Evolutionary conservation across 1,284 basidiomycete species (phyloP).

Genomic region (Stygiomarasmius scandens): DNA sequence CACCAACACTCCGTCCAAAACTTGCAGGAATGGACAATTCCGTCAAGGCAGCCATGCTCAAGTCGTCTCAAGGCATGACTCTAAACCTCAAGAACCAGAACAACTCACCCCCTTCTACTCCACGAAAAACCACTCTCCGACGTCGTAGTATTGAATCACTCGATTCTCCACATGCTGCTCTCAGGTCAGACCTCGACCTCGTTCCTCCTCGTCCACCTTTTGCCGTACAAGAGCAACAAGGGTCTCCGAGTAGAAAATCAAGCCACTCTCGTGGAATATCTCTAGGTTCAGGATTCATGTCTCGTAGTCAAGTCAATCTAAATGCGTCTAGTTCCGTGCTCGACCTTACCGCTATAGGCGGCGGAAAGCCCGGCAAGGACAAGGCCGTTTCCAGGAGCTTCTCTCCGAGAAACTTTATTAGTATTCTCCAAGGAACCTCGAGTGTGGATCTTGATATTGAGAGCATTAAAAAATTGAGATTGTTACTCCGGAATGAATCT

Average conservation of each 20-base stretch:
- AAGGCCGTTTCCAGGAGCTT: constrained; percentile 55
- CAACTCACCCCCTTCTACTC: constrained; percentile 33
- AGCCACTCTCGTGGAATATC: constrained; percentile 60
- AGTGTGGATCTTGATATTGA: constrained; percentile 75
- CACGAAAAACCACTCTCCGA: constrained; percentile 48
- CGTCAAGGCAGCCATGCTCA: constrained; percentile 90
- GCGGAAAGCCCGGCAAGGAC: constrained; percentile 47
- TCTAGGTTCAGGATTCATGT: constrained; percentile 49
- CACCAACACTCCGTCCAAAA: constrained; percentile 73
- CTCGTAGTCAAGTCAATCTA: constrained; percentile 51
- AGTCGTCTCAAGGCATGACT: constrained; percentile 74
- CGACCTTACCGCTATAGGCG: constrained; percentile 38
- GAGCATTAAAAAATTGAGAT: constrained; percentile 72
- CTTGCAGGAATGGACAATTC: constrained; percentile 76
- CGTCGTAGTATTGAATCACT: constrained; percentile 73
- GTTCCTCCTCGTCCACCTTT: constrained; percentile 41
- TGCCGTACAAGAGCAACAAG: constrained; percentile 37
- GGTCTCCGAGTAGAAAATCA: constrained; percentile 46
- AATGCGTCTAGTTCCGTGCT: constrained; percentile 39
- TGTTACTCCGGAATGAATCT: constrained; percentile 84
- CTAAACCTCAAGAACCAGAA: constrained; percentile 44
- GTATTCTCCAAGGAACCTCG: constrained; percentile 64
- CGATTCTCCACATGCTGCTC: constrained; percentile 49
- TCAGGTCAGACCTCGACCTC: constrained; percentile 35
- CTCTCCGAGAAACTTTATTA: constrained; percentile 66